Evolutionary conservation across 2,329 filamentous ascomycete species (phyloP).

Genomic region (Penicillium sp.): DNA sequence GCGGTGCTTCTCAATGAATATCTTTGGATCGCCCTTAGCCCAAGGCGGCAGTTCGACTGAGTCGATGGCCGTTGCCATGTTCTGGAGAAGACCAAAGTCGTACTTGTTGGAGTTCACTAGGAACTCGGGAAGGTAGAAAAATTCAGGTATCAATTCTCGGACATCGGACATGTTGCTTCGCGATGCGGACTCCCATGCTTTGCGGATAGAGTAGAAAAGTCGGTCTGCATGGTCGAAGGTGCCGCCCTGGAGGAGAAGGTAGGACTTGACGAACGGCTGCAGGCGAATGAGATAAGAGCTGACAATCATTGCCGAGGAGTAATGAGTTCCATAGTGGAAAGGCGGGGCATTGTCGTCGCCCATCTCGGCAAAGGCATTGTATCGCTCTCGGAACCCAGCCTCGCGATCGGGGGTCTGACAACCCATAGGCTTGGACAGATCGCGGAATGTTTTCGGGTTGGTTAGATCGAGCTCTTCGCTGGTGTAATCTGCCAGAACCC

Average conservation of each 20-base stretch:
- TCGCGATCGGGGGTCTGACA: constrained; percentile 77
- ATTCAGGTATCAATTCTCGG: constrained; percentile 90
- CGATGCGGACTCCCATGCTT: constrained; percentile 88
- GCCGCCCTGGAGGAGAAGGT: constrained; percentile 89
- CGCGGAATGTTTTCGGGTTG: constrained; percentile 80
- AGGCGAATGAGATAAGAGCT: constrained; percentile 93
- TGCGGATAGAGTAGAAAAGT: constrained; percentile 88
- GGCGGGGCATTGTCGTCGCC: constrained; percentile 71
- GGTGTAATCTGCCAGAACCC: constrained; percentile 93
- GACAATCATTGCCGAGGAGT: constrained; percentile 98
- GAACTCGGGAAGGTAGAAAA: constrained; percentile 95
- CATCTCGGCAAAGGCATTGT: constrained; percentile 86
- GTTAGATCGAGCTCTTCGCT: constrained; percentile 87
- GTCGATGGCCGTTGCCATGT: constrained; percentile 74
- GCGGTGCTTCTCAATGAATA: constrained; percentile 94
- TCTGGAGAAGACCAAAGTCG: constrained; percentile 86
- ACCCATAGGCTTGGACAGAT: constrained; percentile 94
- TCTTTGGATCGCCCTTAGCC: constrained; percentile 93
- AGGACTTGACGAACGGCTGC: constrained; percentile 94
- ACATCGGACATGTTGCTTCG: constrained; percentile 90
- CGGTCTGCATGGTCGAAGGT: constrained; percentile 94
- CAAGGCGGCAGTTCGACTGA: constrained; percentile 88
- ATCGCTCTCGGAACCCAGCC: constrained; percentile 76
- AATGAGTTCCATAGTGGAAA: constrained; percentile 98
- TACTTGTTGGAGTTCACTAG: constrained; percentile 91